Evolutionary conservation across 352 stramenopile species (phyloP).

Genomic region (Phytophthora aleatoria): DNA sequence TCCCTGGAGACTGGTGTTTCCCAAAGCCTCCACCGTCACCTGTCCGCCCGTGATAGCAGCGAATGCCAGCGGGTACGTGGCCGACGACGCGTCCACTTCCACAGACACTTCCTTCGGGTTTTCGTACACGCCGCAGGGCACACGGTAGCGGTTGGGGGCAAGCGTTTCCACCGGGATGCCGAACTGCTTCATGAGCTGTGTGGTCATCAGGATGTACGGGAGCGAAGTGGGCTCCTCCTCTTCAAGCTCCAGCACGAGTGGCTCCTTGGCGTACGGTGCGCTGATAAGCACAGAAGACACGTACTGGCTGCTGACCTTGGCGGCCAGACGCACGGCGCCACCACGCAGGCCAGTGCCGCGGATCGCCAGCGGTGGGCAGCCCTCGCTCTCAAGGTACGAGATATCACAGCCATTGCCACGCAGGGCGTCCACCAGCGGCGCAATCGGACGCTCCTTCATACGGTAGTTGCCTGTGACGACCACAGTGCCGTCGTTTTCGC

Average conservation of each 20-base stretch:
- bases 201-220: slow-evolving; percentile 95
- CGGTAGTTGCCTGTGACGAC: slow-evolving; percentile 93
- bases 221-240: slow-evolving; percentile 97
- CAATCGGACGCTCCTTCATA: slow-evolving; percentile 98
- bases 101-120: slow-evolving; percentile 79
- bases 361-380: slow-evolving; percentile 80
- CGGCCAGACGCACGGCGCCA: slow-evolving; percentile 86
- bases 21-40: slow-evolving; percentile 95
- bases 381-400: slow-evolving; percentile 62
- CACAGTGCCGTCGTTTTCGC: slow-evolving; percentile 44
- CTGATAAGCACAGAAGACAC: slow-evolving; percentile 97
- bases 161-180: slow-evolving; percentile 93
- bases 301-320: slow-evolving; percentile 96
- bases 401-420: slow-evolving; percentile 87
- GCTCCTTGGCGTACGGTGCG: slow-evolving; percentile 83
- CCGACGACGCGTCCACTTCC: slow-evolving; percentile 96
- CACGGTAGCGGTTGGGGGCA: slow-evolving; percentile 72
- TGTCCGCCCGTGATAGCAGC: slow-evolving; percentile 95
- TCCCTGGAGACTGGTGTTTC: slow-evolving; percentile 93
- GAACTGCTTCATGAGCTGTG: slow-evolving; percentile 97
- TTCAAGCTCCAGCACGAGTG: slow-evolving; percentile 90
- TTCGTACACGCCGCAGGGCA: slow-evolving; percentile 74
- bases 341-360: slow-evolving; percentile 74
- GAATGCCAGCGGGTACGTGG: slow-evolving; percentile 97
- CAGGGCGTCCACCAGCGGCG: slow-evolving; percentile 94